These are phyloP conservation scores for Geoglossum cookeanum DNA, from an alignment of 2,329 filamentous ascomycete species.

Conservation along the genomic window DNA sequence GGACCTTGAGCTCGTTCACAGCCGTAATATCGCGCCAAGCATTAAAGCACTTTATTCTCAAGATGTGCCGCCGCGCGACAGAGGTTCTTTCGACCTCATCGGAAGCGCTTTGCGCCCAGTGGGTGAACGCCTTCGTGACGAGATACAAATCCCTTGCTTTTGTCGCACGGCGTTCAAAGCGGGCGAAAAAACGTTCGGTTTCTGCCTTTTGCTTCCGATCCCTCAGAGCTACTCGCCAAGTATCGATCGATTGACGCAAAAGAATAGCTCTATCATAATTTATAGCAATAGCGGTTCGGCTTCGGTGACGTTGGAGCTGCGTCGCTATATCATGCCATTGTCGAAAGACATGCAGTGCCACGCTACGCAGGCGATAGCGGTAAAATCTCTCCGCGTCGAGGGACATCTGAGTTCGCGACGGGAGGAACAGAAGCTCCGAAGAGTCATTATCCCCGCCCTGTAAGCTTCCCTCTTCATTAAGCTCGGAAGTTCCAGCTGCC, in stretches of 20 bases:
- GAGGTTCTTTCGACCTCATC: conserved; percentile 48
- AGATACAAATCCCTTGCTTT: conserved; percentile 47
- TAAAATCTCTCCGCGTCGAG: conserved; percentile 1
- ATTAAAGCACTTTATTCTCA: conserved; percentile 48
- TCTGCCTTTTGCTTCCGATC: conserved; percentile 24
- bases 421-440: background rate
- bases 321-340: background rate
- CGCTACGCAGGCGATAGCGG: background rate
- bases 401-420: background rate
- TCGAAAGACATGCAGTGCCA: conserved; percentile 12
- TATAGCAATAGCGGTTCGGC: conserved; percentile 25
- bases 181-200: conserved; percentile 33
- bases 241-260: conserved; percentile 31
- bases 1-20: conserved; percentile 35
- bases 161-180: conserved; percentile 38
- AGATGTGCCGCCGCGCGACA: conserved; percentile 48
- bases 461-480: background rate
- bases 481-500: background rate
- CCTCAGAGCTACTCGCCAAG: conserved; percentile 26
- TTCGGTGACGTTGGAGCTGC: conserved; percentile 9
- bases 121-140: conserved; percentile 41
- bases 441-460: background rate
- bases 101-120: conserved; percentile 47
- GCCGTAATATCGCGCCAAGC: conserved; percentile 48
- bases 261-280: conserved; percentile 31